Percentiles rank a stretch among this genome's conserved stretches.
phyloP scores from a whole-genome alignment of 306 rosid species.

The Castanea mollissima region DNA sequence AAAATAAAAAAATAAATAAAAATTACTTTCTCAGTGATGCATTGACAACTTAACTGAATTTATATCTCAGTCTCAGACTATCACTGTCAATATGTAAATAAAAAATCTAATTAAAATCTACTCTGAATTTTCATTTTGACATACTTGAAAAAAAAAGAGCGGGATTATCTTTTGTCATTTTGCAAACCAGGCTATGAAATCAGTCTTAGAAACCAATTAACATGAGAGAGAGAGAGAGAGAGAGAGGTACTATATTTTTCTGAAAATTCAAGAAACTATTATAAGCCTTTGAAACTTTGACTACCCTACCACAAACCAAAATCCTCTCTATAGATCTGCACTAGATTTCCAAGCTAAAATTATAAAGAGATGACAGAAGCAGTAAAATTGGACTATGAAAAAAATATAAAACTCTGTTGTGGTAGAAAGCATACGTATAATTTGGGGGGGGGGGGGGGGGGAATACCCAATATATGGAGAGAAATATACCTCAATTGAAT shows the following conservation, averaged over 20 bases:
- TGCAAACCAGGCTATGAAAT: not conserved
- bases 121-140: not conserved
- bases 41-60: not conserved
- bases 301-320: too few species aligned
- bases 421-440: too few species aligned
- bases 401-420: too few species aligned
- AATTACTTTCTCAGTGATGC: not conserved
- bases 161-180: not conserved
- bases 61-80: not conserved
- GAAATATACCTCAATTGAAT: conserved; percentile 42
- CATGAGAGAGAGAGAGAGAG: not conserved
- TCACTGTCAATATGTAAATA: too few species aligned
- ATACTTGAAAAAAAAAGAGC: not conserved
- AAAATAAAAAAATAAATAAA: too few species aligned
- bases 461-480: not conserved
- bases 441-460: too few species aligned
- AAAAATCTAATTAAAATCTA: not conserved
- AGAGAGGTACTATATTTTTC: not conserved
- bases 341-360: too few species aligned
- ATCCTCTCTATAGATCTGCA: too few species aligned
- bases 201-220: not conserved
- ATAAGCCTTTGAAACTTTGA: too few species aligned
- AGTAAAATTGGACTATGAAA: too few species aligned
- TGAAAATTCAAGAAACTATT: too few species aligned
- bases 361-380: too few species aligned